Evolutionary conservation across 1,284 basidiomycete species (phyloP).

Genomic region (Cystobasidium sp.): DNA sequence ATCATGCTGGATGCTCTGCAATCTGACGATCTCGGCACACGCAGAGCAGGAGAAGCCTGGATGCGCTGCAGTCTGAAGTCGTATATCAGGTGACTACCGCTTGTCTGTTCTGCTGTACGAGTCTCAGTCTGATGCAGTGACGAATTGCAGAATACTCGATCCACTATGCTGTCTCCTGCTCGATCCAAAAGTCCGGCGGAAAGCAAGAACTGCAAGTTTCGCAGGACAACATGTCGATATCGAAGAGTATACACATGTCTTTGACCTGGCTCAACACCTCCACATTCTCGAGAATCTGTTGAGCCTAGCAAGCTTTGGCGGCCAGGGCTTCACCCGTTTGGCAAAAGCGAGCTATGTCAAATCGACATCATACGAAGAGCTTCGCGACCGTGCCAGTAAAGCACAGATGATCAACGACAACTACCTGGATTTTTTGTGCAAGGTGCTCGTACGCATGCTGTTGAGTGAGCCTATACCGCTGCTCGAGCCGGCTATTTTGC

Average conservation of each 20-base stretch:
- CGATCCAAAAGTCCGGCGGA: slow-evolving; percentile 68
- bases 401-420: slow-evolving; percentile 57
- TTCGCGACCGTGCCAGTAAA: slow-evolving; percentile 63
- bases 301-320: slow-evolving; percentile 80
- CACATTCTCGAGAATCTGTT: slow-evolving; percentile 73
- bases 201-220: slow-evolving; percentile 63
- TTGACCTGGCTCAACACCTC: slow-evolving; percentile 74
- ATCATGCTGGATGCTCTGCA: slow-evolving; percentile 81
- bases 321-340: slow-evolving; percentile 78
- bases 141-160: slow-evolving; percentile 72
- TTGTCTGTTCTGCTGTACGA: not conserved
- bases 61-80: slow-evolving; percentile 91
- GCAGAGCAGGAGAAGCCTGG: slow-evolving; percentile 87
- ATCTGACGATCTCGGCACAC: slow-evolving; percentile 71
- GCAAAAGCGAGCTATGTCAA: slow-evolving; percentile 67
- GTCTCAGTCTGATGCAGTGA: slow-evolving; percentile 2
- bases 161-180: slow-evolving; percentile 79
- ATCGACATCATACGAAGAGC: slow-evolving; percentile 66
- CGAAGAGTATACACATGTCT: slow-evolving; percentile 71
- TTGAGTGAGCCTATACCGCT: slow-evolving; percentile 14
- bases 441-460: slow-evolving; percentile 61
- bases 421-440: slow-evolving; percentile 75
- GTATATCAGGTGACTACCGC: slow-evolving; percentile 71
- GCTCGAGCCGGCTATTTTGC: slow-evolving; percentile 63
- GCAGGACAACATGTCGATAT: slow-evolving; percentile 69